A percentile compares a stretch with the other conserved stretches of the same genome.
These are phyloP conservation scores for Mediolabrus comicus DNA, from an alignment of 108 stramenopile genomes.

Conservation along the genomic window DNA sequence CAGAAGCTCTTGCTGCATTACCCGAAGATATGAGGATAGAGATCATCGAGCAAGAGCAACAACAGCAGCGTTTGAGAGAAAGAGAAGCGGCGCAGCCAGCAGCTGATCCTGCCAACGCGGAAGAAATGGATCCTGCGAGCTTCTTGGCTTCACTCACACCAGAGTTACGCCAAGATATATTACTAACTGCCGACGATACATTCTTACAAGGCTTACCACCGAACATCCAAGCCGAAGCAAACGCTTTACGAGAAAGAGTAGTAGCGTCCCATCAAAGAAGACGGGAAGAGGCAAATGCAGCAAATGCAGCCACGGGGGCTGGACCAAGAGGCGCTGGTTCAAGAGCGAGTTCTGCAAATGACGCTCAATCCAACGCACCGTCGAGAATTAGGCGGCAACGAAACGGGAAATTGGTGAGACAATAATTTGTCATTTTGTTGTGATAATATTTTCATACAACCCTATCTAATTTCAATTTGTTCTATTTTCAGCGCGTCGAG, in stretches of 20 bases:
- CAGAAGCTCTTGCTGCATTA: constrained; percentile 91
- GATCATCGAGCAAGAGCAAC: constrained; percentile 90
- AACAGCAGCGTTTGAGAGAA: constrained; percentile 64
- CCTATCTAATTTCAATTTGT: not conserved
- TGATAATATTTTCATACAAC: not conserved
- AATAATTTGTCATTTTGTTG: not conserved
- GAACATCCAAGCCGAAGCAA: constrained; percentile 86
- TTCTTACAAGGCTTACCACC: constrained; percentile 82
- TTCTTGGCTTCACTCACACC: constrained; percentile 90
- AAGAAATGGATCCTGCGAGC: constrained; percentile 88
- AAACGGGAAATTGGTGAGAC: constrained; percentile 34
- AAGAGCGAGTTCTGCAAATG: not conserved
- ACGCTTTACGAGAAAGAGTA: constrained; percentile 84
- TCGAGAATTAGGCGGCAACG: constrained; percentile 36
- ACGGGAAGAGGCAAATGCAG: constrained; percentile 24
- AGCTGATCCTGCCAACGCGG: constrained; percentile 89
- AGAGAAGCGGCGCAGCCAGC: constrained; percentile 54
- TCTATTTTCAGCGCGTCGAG: constrained; percentile 52
- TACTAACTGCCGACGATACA: constrained; percentile 84
- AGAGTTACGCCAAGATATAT: constrained; percentile 89
- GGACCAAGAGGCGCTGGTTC: constrained; percentile 11
- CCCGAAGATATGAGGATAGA: constrained; percentile 94
- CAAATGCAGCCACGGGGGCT: constrained; percentile 5
- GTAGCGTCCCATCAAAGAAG: constrained; percentile 43
- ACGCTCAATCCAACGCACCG: constrained; percentile 2